Base-by-base conservation (phyloP, 768 basidiomycete genomes). In the Cantharellus anzutake region DNA sequence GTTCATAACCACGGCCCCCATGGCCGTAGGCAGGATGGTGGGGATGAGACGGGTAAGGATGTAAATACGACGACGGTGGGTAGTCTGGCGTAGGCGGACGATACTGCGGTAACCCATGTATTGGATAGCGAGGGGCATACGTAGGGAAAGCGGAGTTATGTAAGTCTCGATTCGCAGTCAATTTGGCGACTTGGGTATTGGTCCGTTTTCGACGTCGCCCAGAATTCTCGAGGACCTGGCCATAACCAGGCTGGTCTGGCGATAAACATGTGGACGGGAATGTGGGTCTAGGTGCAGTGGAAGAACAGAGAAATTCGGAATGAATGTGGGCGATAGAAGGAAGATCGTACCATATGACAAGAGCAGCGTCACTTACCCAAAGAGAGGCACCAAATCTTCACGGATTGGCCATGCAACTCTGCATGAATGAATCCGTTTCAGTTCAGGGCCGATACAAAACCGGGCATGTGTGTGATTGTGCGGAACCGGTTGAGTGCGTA, bases 371-470 rank as follows among this genome's bases (percentile, higher is more conserved):
- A 66, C 74, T 60, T 70, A 89, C 88, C 89, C 88, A 70, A 92
- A 91, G 44, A 92, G 72, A n/a, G 89, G 88, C 51, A 90, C 71
- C 38, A 92, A 76, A 66, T 90, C 86, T 57, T 90, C 80, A 53
- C 87, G 82, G 65, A 92, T 92, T 4, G 82, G 74, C 86, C 86
- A 92, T 2, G 88, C 89, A 39, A 91, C 88, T 64, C 89, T 88
- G 52, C 40, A n/a, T 29, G 20, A n/a, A 59, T 56, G 58, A 41
- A 62, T 4, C 42, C 39, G 64, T 56, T 16, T 14, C 35, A 56
- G 14, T 56, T 29, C 20, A 34, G 16, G 53, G 53, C 14, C 53
- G 29, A 14, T 35, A 37, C 16, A 35, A 56, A 56, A 34, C 53
- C 16, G 14, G 53, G 35, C 53, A 37, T 14, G 16, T 16, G n/a